Evolutionary conservation across 2,329 filamentous ascomycete genomes (phyloP), one percentile per base, ranked within the genome.

Genomic region (Nemania serpens): DNA sequence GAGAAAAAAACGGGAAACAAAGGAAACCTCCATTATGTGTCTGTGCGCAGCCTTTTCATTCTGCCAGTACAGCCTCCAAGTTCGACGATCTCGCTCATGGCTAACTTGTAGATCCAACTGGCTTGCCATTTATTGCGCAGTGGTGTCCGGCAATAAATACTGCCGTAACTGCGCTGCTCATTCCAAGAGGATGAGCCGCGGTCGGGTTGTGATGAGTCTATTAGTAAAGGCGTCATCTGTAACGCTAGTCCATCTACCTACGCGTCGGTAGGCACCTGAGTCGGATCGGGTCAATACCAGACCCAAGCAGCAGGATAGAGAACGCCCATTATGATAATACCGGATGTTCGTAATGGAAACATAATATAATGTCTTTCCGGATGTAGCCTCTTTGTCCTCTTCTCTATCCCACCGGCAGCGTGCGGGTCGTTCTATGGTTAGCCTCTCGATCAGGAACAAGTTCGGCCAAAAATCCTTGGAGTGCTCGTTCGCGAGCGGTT

Each of bases 381-480:
- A 39, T 22, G 11, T 13, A 48, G 6, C n/a, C 10, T 34, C 45
- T 2, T 29, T 15, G 4, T 29, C 43, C 7, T 12, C 18, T n/a
- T 46, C n/a, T 4, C 1, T 12, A 18, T 12, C 18, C 1, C 13
- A 12, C 9, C 5, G 4, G 10, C 7, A 46, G 17, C 18, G 25
- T 46, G 13, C 4, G 18, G 48, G 42, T 11, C 2, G 17, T 12
- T 33, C 12, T 42, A 18, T 15, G n/a, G 48, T 15, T 15, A 60
- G 36, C 7, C 58, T 39, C 20, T 52, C 52, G 13, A 60, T 52
- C 17, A 55, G 12, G 39, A 51, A 17, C 3, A 51, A 11, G 3
- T 47, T 46, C 2, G 52, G 58, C 58, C 52, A 60, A 10, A 34
- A 52, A 17, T 47, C 41, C 33, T 5, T 20, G 1, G 52, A 55